These are phyloP conservation scores for Zancudomyces culisetae DNA, from an alignment of 371 early-diverging fungal genomes.

Conservation along the genomic window DNA sequence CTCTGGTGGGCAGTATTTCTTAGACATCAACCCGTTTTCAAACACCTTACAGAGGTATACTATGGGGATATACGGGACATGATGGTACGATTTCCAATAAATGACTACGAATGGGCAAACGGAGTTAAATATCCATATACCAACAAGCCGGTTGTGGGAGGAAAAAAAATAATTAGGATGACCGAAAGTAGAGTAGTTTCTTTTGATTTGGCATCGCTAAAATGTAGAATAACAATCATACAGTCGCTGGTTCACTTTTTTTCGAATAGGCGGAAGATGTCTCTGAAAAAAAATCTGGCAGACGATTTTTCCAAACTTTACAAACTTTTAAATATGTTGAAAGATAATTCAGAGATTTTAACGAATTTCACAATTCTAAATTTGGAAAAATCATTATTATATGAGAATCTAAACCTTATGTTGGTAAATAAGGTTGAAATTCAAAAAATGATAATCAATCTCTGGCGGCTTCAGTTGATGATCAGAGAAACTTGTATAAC, in stretches of 20 bases:
- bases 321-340: too few species aligned
- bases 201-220: not conserved
- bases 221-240: not conserved
- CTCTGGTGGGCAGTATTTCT: not conserved
- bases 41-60: not conserved
- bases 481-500: not conserved
- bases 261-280: not conserved
- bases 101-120: not conserved
- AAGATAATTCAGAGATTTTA: too few species aligned
- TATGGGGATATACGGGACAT: not conserved
- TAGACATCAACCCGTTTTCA: not conserved
- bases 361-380: too few species aligned
- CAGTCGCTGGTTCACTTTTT: not conserved
- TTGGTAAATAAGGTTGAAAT: not conserved
- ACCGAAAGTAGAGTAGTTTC: not conserved
- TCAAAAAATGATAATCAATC: not conserved
- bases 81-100: not conserved
- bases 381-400: not conserved
- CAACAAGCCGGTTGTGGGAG: not conserved
- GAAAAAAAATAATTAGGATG: not conserved
- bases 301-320: not conserved
- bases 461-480: not conserved
- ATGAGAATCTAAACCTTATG: not conserved
- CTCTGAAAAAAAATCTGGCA: not conserved
- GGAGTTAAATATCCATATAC: not conserved